Conservation (phyloP, 176 grass and related monocot species). For the Cymbopogon citratus region DNA sequence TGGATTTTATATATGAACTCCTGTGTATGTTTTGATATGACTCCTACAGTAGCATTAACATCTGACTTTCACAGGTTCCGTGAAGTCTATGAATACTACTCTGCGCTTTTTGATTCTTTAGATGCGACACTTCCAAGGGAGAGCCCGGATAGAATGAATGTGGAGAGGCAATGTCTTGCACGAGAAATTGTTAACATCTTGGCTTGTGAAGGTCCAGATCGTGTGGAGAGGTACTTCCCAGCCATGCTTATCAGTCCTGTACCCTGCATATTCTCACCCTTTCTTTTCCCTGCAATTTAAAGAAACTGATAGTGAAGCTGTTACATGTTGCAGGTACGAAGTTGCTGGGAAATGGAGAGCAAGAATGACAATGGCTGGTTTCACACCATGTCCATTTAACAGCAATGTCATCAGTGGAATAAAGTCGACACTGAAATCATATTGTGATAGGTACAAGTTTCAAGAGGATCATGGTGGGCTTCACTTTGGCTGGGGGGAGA, state of each 20-base stretch:
- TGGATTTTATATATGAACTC: neutral
- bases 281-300: neutral
- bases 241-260: neutral
- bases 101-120: conserved; percentile 88
- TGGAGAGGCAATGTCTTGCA: conserved; percentile 91
- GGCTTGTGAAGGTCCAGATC: conserved; percentile 91
- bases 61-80: conserved; percentile 54
- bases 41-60: conserved; percentile 1
- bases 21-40: neutral
- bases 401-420: conserved; percentile 49
- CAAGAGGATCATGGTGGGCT: conserved; percentile 69
- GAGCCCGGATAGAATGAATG: conserved; percentile 89
- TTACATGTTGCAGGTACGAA: conserved; percentile 59
- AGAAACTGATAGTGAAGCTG: neutral
- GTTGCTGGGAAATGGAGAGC: conserved; percentile 94
- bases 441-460: conserved; percentile 76
- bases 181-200: conserved; percentile 95
- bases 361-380: conserved; percentile 95
- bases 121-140: conserved; percentile 91
- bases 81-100: conserved; percentile 93
- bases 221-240: conserved; percentile 81
- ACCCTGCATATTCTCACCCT: neutral
- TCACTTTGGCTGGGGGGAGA: conserved; percentile 94
- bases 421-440: conserved; percentile 56
- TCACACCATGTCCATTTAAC: conserved; percentile 57